Conservation (phyloP, 192 early-diverging fungal species). For the Mortierella hygrophila region DNA sequence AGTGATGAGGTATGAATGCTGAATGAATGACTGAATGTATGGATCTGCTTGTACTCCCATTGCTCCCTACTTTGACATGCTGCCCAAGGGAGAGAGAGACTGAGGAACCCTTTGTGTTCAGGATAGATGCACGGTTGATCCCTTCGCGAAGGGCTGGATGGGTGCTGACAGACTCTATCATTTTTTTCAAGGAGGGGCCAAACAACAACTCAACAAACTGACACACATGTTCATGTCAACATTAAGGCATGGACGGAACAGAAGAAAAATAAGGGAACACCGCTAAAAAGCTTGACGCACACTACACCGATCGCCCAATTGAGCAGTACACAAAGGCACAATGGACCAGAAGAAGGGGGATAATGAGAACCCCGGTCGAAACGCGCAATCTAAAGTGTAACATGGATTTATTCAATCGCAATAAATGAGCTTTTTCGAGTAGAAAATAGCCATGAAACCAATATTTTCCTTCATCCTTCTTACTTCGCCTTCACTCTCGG, state of each 20-base stretch:
- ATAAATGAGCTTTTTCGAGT: background rate
- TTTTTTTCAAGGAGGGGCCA: too few species aligned
- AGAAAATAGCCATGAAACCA: background rate
- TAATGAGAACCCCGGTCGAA: constrained; percentile 2
- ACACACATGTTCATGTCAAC: too few species aligned
- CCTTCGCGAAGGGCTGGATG: background rate
- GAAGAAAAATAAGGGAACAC: background rate
- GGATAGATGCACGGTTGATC: background rate
- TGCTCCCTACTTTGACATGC: background rate
- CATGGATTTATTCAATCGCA: background rate
- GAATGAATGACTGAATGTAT: too few species aligned
- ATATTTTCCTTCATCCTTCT: background rate
- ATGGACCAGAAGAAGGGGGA: background rate
- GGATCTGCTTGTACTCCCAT: too few species aligned
- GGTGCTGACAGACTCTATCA: too few species aligned
- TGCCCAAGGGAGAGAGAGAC: background rate
- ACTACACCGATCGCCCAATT: background rate
- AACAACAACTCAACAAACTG: background rate
- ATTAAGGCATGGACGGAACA: background rate
- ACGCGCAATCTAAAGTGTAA: background rate
- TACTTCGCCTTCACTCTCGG: background rate
- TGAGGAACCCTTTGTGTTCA: background rate
- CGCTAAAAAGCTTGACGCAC: background rate
- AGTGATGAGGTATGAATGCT: too few species aligned
- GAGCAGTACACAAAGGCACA: too few species aligned